Conservation (phyloP, 2,329 filamentous ascomycete species). For the Fusarium floridanum region DNA sequence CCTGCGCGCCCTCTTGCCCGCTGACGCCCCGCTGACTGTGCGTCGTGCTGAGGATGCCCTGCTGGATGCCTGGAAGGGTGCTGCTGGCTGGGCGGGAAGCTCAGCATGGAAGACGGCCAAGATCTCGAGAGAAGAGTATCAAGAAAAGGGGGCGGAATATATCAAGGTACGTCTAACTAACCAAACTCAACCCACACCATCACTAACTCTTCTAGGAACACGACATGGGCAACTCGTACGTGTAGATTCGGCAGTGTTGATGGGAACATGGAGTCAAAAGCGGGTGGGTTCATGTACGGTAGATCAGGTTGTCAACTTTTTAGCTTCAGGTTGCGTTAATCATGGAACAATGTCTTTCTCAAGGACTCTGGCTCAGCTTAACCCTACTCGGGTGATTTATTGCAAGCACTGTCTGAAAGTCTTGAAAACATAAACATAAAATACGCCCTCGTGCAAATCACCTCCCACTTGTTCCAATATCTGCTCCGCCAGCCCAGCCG, state of each 20-base stretch:
- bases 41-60: slow-evolving; percentile 81
- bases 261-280: slow-evolving; percentile 41
- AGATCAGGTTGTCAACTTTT: slow-evolving; percentile 30
- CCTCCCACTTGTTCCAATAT: background rate
- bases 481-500: slow-evolving; percentile 15
- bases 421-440: background rate
- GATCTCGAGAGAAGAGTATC: slow-evolving; percentile 84
- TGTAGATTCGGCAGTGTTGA: slow-evolving; percentile 49
- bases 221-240: slow-evolving; percentile 73
- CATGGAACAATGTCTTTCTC: slow-evolving; percentile 5
- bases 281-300: slow-evolving; percentile 35
- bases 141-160: slow-evolving; percentile 94
- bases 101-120: slow-evolving; percentile 72
- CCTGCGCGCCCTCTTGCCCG: slow-evolving; percentile 78
- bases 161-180: slow-evolving; percentile 74
- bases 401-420: background rate
- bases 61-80: slow-evolving; percentile 93
- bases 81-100: slow-evolving; percentile 83
- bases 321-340: slow-evolving; percentile 33
- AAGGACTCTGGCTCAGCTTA: slow-evolving; percentile 8
- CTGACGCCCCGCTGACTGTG: slow-evolving; percentile 75
- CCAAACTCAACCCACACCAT: background rate
- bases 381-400: slow-evolving; percentile 9
- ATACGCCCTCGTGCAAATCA: slow-evolving; percentile 1
- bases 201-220: slow-evolving; percentile 65